Percentiles rank a stretch among this genome's conserved stretches.
Evolutionary conservation across 768 basidiomycete genomes (phyloP).

Genomic region (Scleroderma citrinum): DNA sequence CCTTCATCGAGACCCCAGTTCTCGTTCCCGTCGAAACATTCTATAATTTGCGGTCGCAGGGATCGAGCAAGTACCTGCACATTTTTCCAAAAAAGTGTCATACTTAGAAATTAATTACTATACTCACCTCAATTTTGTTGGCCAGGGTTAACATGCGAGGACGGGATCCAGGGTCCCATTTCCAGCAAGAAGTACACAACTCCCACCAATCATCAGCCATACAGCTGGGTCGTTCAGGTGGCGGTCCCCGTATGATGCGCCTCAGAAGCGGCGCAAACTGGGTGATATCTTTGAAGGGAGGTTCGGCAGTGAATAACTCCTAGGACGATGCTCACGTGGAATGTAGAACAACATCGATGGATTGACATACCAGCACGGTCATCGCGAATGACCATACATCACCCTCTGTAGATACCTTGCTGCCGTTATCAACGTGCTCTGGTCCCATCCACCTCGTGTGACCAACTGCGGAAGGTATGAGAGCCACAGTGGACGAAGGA

Average conservation of each 20-base stretch:
- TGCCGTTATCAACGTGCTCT: neutral
- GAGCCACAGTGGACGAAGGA: neutral
- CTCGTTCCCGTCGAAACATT: no score
- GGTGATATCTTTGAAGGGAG: no score
- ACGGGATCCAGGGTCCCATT: neutral
- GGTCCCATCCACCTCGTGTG: neutral
- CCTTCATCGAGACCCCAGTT: no score
- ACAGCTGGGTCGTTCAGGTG: neutral
- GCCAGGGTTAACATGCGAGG: neutral
- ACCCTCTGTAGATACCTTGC: neutral
- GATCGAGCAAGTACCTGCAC: no score
- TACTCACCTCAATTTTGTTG: neutral
- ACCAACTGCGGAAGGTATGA: neutral
- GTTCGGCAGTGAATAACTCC: neutral
- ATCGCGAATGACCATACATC: neutral
- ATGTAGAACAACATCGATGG: neutral
- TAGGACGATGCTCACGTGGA: neutral
- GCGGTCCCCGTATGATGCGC: neutral
- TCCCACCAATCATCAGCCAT: neutral
- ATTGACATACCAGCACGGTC: neutral
- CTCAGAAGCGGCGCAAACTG: no score
- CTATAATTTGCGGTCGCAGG: no score
- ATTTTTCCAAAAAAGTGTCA: no score
- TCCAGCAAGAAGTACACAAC: neutral
- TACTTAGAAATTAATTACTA: no score